phyloP scores from a whole-genome alignment of 306 rosid species.

The Gillenia trifoliata region DNA sequence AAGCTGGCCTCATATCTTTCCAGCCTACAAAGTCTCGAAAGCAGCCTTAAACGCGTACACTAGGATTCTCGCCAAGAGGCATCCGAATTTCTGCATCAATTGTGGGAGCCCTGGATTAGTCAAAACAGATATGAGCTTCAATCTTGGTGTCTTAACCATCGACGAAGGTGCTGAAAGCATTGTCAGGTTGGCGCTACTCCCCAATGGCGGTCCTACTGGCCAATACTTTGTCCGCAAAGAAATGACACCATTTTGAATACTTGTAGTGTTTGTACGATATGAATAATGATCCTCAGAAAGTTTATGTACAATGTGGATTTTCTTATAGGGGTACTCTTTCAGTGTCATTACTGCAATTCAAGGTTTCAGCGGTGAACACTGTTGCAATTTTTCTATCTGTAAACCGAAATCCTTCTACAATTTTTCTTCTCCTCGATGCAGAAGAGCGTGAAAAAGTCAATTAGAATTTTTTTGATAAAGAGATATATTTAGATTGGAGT shows the following conservation, averaged over 20 bases:
- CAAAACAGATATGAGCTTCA: slow-evolving; percentile 23
- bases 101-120: slow-evolving; percentile 39
- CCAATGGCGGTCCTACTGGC: slow-evolving; percentile 33
- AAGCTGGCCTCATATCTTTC: slow-evolving; percentile 28
- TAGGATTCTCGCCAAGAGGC: slow-evolving; percentile 33
- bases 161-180: slow-evolving; percentile 42
- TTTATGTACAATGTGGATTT: no score
- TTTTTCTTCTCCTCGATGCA: no score
- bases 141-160: slow-evolving; percentile 22
- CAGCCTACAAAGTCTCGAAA: slow-evolving; percentile 38
- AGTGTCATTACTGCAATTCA: no score
- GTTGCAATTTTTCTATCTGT: no score
- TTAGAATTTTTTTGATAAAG: no score
- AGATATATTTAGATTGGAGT: no score
- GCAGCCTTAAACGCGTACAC: slow-evolving; percentile 38
- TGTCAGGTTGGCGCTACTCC: slow-evolving; percentile 36
- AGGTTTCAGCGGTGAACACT: no score
- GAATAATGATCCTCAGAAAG: no score
- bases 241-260: slow-evolving; percentile 12
- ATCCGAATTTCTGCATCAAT: slow-evolving; percentile 29
- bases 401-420: no score
- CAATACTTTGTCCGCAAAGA: slow-evolving; percentile 23
- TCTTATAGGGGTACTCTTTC: no score
- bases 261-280: background rate
- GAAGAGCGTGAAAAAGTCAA: no score